These are phyloP conservation scores for Plasmopara halstedii DNA, from an alignment of 352 stramenopile species.

Conservation along the genomic window DNA sequence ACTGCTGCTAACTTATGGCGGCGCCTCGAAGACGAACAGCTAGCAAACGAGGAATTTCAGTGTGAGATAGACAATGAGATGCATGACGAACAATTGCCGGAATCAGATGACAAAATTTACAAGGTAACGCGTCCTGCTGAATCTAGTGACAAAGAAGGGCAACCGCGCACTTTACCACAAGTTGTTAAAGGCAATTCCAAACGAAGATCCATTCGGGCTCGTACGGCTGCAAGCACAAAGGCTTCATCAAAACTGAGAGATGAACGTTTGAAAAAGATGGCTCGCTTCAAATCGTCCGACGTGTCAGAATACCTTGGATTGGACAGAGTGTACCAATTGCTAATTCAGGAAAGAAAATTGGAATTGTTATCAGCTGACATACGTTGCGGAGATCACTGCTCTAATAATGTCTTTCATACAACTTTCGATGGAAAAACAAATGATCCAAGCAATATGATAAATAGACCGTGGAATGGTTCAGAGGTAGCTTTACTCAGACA, in stretches of 20 bases:
- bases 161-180: not conserved
- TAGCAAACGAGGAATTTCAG: conserved; percentile 1
- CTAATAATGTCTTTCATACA: conserved; percentile 3
- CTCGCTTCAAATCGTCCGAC: conserved; percentile 30
- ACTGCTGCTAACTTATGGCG: conserved; percentile 27
- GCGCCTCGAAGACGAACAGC: conserved; percentile 18
- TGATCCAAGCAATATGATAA: not conserved
- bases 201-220: conserved; percentile 36
- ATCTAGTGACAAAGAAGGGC: conserved; percentile 1
- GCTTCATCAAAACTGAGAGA: conserved; percentile 31
- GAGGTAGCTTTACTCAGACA: conserved; percentile 44
- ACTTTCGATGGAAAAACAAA: not conserved
- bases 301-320: conserved; percentile 53
- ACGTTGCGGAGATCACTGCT: conserved; percentile 23
- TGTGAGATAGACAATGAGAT: conserved; percentile 13
- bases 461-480: conserved; percentile 25
- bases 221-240: conserved; percentile 50
- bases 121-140: not conserved
- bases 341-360: conserved; percentile 26
- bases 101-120: conserved; percentile 6
- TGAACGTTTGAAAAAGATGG: conserved; percentile 27
- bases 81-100: conserved; percentile 10
- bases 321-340: conserved; percentile 34
- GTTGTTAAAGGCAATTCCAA: conserved; percentile 6
- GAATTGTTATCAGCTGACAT: conserved; percentile 16